Conservation (phyloP, 1,139 yeast genomes). For the Candida labiduridarum region DNA sequence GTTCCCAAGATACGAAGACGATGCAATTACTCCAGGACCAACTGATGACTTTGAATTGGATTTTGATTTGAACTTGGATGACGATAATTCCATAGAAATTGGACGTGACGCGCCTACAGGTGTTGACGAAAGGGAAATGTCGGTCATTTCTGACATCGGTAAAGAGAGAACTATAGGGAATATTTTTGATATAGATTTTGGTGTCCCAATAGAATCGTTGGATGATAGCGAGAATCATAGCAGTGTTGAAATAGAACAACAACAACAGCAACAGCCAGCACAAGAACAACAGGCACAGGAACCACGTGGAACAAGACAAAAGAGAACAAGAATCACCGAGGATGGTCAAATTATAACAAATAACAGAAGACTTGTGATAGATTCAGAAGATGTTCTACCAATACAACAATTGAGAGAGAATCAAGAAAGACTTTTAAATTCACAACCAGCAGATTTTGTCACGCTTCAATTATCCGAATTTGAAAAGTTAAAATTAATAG, state of each 20-base stretch:
- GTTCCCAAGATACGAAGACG: constrained; percentile 48
- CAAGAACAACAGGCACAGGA: constrained; percentile 14
- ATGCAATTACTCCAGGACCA: constrained; percentile 17
- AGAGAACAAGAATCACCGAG: constrained; percentile 38
- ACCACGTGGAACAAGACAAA: constrained; percentile 25
- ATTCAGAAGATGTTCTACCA: constrained; percentile 35
- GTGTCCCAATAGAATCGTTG: constrained; percentile 34
- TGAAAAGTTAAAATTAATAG: constrained; percentile 39
- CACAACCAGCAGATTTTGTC: constrained; percentile 18
- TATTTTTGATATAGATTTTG: constrained; percentile 27
- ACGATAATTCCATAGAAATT: constrained; percentile 43
- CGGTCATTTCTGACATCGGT: constrained; percentile 36
- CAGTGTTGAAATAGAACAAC: constrained; percentile 18
- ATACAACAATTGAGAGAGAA: constrained; percentile 35
- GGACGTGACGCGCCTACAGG: constrained; percentile 44
- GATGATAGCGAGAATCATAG: constrained; percentile 22
- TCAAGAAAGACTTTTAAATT: constrained; percentile 26
- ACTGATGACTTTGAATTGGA: constrained; percentile 43
- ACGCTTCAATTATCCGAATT: constrained; percentile 31
- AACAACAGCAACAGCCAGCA: constrained; percentile 20
- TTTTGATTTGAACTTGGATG: constrained; percentile 53
- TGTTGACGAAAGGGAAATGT: constrained; percentile 17
- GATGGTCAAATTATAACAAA: constrained; percentile 42
- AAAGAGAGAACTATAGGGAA: constrained; percentile 21
- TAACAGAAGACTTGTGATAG: constrained; percentile 42